phyloP scores from a whole-genome alignment of 2,329 filamentous ascomycete species.

The Coniella lustricola region DNA sequence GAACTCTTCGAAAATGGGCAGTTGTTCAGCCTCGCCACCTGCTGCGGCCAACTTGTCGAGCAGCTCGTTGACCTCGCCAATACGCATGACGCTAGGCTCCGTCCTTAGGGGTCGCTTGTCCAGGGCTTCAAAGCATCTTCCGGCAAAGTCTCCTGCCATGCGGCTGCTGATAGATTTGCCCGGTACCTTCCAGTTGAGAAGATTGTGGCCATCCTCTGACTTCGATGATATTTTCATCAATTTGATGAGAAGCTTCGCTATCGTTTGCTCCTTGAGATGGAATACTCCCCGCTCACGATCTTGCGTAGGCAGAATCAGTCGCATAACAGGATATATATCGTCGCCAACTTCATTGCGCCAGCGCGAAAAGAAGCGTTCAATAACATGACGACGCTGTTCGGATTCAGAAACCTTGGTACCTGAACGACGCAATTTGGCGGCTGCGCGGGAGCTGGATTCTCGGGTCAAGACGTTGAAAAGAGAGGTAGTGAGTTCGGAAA shows the following conservation, averaged over 20 bases:
- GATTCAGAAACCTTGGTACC: conserved; percentile 62
- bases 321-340: conserved; percentile 88
- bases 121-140: conserved; percentile 79
- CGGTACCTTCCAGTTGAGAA: conserved; percentile 89
- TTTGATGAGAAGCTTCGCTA: conserved; percentile 86
- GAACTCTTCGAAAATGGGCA: conserved; percentile 74
- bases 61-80: conserved; percentile 82
- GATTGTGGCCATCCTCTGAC: conserved; percentile 77
- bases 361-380: conserved; percentile 75
- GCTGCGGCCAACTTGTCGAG: conserved; percentile 72
- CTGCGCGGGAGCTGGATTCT: conserved; percentile 51
- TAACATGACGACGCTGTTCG: conserved; percentile 72
- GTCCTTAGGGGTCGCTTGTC: conserved; percentile 74
- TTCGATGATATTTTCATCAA: conserved; percentile 87
- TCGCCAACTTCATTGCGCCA: conserved; percentile 86
- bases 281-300: conserved; percentile 91
- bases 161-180: conserved; percentile 56
- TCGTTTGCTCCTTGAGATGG: conserved; percentile 84
- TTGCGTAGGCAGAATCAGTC: conserved; percentile 86
- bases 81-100: conserved; percentile 68
- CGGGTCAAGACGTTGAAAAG: conserved; percentile 78
- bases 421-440: conserved; percentile 49
- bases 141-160: conserved; percentile 86
- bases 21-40: conserved; percentile 74
- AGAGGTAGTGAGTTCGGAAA: conserved; percentile 67